These are phyloP conservation scores for Chimonanthus salicifolius DNA, from an alignment of 164 flowering plant genomes.

Conservation along the genomic window DNA sequence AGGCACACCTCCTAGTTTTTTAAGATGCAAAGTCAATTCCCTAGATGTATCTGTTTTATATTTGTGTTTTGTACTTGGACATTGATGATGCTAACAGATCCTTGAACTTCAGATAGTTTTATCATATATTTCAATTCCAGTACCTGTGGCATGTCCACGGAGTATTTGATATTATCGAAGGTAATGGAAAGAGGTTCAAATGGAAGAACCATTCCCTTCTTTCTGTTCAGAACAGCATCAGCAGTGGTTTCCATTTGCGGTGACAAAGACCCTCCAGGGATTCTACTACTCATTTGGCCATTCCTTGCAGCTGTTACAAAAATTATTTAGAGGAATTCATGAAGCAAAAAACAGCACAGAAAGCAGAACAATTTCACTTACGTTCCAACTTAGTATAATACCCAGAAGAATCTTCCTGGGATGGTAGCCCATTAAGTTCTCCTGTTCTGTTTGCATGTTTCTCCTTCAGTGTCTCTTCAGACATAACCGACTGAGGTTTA, in stretches of 20 bases:
- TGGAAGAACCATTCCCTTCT: conserved; percentile 54
- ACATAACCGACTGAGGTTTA: conserved; percentile 6
- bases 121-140: background rate
- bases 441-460: conserved; percentile 9
- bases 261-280: background rate
- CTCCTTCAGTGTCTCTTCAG: conserved; percentile 9
- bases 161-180: conserved; percentile 38
- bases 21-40: too few species aligned
- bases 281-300: background rate
- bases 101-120: background rate
- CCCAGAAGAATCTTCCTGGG: background rate
- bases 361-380: background rate
- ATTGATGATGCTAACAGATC: background rate
- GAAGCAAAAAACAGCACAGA: background rate
- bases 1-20: too few species aligned
- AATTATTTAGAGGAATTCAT: too few species aligned
- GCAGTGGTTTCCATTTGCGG: background rate
- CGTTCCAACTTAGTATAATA: background rate
- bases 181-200: conserved; percentile 46
- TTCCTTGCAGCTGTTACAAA: background rate
- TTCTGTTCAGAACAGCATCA: conserved; percentile 13
- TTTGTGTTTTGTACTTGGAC: too few species aligned
- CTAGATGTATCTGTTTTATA: too few species aligned
- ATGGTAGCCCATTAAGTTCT: conserved; percentile 5
- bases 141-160: conserved; percentile 59